A percentile compares a stretch with the other conserved stretches of the same genome.
Conservation (phyloP, 2,329 filamentous ascomycete species). For the Metarhizium rileyi region DNA sequence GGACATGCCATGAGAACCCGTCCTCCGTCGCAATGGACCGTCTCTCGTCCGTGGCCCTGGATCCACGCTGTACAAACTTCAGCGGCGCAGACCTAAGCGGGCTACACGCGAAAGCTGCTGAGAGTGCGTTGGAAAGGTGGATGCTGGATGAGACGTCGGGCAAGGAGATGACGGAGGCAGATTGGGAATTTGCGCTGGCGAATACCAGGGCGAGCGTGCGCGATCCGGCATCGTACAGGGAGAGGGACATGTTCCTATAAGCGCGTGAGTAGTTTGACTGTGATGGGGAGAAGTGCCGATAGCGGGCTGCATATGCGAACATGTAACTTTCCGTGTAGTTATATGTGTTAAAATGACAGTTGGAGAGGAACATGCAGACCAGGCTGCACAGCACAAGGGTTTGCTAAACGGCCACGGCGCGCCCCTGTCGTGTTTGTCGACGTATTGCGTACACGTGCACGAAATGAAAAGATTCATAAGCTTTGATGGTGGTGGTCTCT, state of each 20-base stretch:
- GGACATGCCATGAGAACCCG: conserved; percentile 28
- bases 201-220: conserved; percentile 41
- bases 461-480: too few relatives aligned
- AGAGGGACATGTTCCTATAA: conserved; percentile 21
- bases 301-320: not conserved
- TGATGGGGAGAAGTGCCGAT: not conserved
- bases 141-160: conserved; percentile 18
- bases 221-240: conserved; percentile 34
- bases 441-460: too few relatives aligned
- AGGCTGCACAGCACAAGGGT: too few relatives aligned
- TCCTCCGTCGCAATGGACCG: conserved; percentile 38
- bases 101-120: conserved; percentile 37
- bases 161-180: conserved; percentile 23
- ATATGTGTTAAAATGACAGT: too few relatives aligned
- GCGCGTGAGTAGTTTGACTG: not conserved
- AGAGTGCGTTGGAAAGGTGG: conserved; percentile 36
- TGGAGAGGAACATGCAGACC: too few relatives aligned
- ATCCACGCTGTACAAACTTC: conserved; percentile 62
- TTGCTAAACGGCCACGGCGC: too few relatives aligned
- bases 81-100: conserved; percentile 56
- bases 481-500: too few relatives aligned
- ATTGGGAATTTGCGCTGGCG: conserved; percentile 44
- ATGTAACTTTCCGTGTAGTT: too few relatives aligned
- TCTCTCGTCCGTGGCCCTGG: conserved; percentile 56
- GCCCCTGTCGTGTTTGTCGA: too few relatives aligned